Conservation (phyloP, 441 rosid species). For the Jatropha multifida region DNA sequence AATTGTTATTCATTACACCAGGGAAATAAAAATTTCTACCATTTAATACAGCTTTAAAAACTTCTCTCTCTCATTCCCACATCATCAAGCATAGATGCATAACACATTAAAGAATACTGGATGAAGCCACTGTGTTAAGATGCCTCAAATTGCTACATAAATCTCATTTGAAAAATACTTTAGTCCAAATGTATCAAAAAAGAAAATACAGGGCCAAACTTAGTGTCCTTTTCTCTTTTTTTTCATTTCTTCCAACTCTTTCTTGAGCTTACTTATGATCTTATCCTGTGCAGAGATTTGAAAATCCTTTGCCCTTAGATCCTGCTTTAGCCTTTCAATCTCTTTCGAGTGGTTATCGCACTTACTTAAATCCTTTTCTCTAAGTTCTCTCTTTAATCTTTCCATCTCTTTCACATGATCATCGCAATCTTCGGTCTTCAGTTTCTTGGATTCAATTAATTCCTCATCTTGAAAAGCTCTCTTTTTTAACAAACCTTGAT, state of each 20-base stretch:
- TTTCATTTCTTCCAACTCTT: slow-evolving; percentile 29
- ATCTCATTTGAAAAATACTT: neutral
- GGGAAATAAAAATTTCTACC: neutral
- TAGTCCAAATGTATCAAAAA: neutral
- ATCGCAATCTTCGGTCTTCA: slow-evolving; percentile 28
- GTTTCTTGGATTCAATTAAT: slow-evolving; percentile 37
- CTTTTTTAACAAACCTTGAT: slow-evolving; percentile 34
- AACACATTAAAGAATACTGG: too few relatives aligned
- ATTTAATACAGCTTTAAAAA: neutral
- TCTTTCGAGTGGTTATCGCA: slow-evolving; percentile 39
- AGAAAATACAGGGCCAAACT: neutral
- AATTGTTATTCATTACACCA: neutral
- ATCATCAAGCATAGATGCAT: neutral
- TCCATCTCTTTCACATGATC: slow-evolving; percentile 54
- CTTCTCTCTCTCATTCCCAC: neutral
- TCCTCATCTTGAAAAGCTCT: slow-evolving; percentile 33
- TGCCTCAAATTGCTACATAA: neutral
- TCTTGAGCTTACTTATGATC: slow-evolving; percentile 43
- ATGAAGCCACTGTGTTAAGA: neutral
- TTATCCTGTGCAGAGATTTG: slow-evolving; percentile 44
- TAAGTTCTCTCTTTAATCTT: slow-evolving; percentile 46
- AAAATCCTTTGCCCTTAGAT: slow-evolving; percentile 44
- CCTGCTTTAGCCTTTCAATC: slow-evolving; percentile 51
- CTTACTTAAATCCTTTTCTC: slow-evolving; percentile 35
- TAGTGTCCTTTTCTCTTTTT: slow-evolving; percentile 6